A percentile compares a stretch with the other conserved stretches of the same genome.
These are phyloP conservation scores for Panicum virgatum DNA, from an alignment of 202 grass and related monocot species.

Conservation along the genomic window DNA sequence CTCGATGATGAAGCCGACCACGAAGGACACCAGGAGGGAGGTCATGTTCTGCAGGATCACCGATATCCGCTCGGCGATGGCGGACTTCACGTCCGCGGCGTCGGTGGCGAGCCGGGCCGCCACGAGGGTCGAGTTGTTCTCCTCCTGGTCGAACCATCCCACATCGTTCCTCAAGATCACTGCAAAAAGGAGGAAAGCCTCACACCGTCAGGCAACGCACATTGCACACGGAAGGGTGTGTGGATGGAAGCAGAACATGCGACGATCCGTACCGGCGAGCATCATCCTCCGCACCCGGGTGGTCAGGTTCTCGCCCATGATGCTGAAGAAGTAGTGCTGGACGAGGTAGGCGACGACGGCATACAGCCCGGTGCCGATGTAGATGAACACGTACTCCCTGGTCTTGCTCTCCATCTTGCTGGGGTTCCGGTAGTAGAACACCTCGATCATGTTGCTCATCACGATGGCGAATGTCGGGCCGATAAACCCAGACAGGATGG, in stretches of 20 bases:
- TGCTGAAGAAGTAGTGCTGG: slow-evolving; percentile 88
- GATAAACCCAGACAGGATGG: slow-evolving; percentile 66
- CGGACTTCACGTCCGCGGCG: slow-evolving; percentile 50
- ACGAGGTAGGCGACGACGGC: slow-evolving; percentile 62
- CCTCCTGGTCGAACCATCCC: slow-evolving; percentile 78
- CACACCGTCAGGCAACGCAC: neutral
- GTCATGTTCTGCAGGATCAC: slow-evolving; percentile 83
- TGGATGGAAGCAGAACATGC: neutral
- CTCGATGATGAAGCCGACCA: slow-evolving; percentile 67
- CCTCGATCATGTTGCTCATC: slow-evolving; percentile 81
- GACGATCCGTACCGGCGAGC: slow-evolving; percentile 55
- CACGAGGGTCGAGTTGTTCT: slow-evolving; percentile 70
- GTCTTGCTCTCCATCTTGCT: slow-evolving; percentile 75
- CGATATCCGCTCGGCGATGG: slow-evolving; percentile 64
- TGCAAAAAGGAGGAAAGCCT: neutral
- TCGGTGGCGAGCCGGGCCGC: slow-evolving; percentile 53
- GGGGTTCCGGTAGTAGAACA: slow-evolving; percentile 71
- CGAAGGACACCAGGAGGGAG: slow-evolving; percentile 58
- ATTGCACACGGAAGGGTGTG: too few species aligned
- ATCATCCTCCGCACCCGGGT: slow-evolving; percentile 76
- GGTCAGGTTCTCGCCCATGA: slow-evolving; percentile 84
- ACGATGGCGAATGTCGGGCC: slow-evolving; percentile 77
- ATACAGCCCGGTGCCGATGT: slow-evolving; percentile 69
- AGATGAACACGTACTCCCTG: slow-evolving; percentile 71
- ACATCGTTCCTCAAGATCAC: slow-evolving; percentile 75